A percentile compares a stretch with the other conserved stretches of the same genome.
These are phyloP conservation scores for Didymosphaeria variabile DNA, from an alignment of 2,329 filamentous ascomycete species.

Conservation along the genomic window DNA sequence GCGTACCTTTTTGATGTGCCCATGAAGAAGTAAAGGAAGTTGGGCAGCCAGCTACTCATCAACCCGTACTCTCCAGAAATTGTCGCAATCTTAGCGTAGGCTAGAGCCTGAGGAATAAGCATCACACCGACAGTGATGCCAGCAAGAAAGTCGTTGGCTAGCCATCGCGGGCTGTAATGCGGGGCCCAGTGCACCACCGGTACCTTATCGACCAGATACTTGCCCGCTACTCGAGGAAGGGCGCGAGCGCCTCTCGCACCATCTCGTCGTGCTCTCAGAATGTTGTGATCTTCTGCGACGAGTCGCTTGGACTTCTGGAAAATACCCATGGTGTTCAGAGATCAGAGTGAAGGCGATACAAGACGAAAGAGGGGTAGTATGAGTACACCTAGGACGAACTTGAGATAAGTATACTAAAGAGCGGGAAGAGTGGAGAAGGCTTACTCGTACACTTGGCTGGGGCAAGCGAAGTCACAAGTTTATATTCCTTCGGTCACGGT, in stretches of 20 bases:
- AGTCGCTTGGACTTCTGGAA: conserved; percentile 29
- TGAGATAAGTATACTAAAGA: conserved; percentile 12
- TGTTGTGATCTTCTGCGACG: conserved; percentile 37
- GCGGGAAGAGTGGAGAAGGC: conserved; percentile 1
- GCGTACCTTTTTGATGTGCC: conserved; percentile 65
- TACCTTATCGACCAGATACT: conserved; percentile 68
- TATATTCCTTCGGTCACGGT: neutral
- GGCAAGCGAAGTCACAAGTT: conserved; percentile 1
- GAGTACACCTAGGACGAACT: neutral
- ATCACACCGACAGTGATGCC: conserved; percentile 76
- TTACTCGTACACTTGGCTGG: conserved; percentile 1
- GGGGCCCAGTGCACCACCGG: conserved; percentile 72
- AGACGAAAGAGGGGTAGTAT: conserved; percentile 8
- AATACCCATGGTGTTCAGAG: conserved; percentile 32
- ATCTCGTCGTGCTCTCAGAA: conserved; percentile 40
- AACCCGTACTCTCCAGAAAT: conserved; percentile 88
- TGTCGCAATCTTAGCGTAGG: conserved; percentile 92
- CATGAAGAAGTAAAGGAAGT: conserved; percentile 97
- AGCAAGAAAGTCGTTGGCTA: conserved; percentile 68
- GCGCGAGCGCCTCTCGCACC: conserved; percentile 45
- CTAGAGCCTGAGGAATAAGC: conserved; percentile 94
- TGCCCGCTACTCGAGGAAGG: conserved; percentile 61
- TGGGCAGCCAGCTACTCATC: conserved; percentile 90
- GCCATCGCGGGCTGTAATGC: conserved; percentile 68
- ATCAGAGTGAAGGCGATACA: conserved; percentile 4